Base-by-base conservation (phyloP, 129 eudicot species). In the Saussurea involucrata region DNA sequence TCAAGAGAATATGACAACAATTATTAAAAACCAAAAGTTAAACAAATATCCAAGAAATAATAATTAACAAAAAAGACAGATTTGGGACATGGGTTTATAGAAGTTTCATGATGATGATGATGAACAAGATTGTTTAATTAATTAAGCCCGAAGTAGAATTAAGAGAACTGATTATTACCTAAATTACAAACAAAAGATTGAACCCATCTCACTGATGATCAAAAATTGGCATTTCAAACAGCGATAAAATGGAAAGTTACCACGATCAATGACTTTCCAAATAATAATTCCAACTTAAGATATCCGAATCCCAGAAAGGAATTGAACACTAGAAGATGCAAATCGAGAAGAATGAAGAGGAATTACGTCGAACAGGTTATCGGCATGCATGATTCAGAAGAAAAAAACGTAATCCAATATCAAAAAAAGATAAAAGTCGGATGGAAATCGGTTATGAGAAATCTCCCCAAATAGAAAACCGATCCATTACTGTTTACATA, bases 1-100 rank as follows among this genome's bases (percentile, higher is more conserved):
- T 36, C 63, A 57, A 78, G 20, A 37, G 36, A 49, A 29, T 17
- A 66, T 11, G 66, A 76, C 80, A 76, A 46, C 72, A 84, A 27
- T 67, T 17, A 76, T 28, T 34, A 28, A 58, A 84, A 36, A 40
- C 24, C 58, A 63, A 44, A 76, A 77, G 66, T 42, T 75, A 32
- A 60, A 9, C 1, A 31, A 71, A 33, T 10, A 46, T 33, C 36
- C 22, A 22, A 17, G 27, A 61, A 46, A 46, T 46, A 15, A 64
- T 32, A 34, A 64, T 63, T 46, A 53, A 72, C 36, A 75, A 5
- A 31, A 25, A 68, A 27, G 1, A 29, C 17, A 34, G 71, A 66
- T 24, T 66, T 17, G 60, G 60, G 60, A n/a, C 7, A 53, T 53
- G 60, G 60, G 60, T 53, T 53, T 53, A 53, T 53, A 53, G 61